phyloP scores from a whole-genome alignment of 495 filamentous ascomycete species.

The Tuber indicum region DNA sequence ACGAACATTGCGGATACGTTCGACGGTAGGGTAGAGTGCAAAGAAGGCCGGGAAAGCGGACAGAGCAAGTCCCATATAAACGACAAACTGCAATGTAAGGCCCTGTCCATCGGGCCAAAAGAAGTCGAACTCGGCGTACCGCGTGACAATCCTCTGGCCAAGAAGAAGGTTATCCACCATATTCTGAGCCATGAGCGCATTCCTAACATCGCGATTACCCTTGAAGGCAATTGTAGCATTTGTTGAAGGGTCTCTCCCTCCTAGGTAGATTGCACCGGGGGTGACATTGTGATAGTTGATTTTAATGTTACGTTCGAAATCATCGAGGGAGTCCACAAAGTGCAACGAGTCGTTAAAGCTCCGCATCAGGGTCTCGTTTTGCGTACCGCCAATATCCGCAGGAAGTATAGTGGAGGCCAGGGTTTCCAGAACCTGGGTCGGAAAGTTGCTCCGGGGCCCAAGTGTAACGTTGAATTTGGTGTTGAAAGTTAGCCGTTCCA shows the following conservation, averaged over 20 bases:
- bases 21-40: conserved; percentile 73
- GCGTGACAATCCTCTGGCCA: conserved; percentile 55
- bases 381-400: background rate
- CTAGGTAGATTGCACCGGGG: conserved; percentile 69
- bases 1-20: conserved; percentile 68
- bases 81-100: conserved; percentile 65
- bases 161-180: conserved; percentile 53
- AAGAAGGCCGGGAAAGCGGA: conserved; percentile 76
- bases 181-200: conserved; percentile 63
- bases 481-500: conserved; percentile 43
- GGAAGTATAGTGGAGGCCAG: conserved; percentile 47
- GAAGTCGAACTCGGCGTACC: conserved; percentile 63
- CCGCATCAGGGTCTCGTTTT: conserved; percentile 1
- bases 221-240: conserved; percentile 56
- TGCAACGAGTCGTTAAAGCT: conserved; percentile 44
- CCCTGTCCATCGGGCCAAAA: conserved; percentile 58
- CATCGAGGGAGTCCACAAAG: conserved; percentile 55
- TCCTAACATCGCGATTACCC: conserved; percentile 49
- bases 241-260: conserved; percentile 41
- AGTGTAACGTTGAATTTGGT: conserved; percentile 51
- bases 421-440: conserved; percentile 43
- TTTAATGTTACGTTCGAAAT: conserved; percentile 61
- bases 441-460: conserved; percentile 55
- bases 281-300: conserved; percentile 59
- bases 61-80: conserved; percentile 61